Evolutionary conservation across 352 stramenopile species (phyloP), one percentile per base, ranked within the genome.

Genomic region (Phytophthora constricta): DNA sequence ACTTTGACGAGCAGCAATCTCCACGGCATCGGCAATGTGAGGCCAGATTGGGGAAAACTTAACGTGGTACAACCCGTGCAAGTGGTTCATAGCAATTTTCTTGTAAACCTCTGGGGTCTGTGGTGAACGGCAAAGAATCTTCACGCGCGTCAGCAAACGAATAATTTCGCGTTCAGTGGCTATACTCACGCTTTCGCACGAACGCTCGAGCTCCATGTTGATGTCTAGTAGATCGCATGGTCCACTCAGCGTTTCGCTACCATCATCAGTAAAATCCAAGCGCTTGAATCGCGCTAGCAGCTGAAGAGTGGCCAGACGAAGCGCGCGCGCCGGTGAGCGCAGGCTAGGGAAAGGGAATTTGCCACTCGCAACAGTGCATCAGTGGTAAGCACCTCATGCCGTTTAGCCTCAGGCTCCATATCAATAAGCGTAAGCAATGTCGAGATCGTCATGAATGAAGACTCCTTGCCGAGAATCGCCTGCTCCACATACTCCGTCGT

Each of bases 31-130:
- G 0, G 86, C 71, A 22, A 96, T 70, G 41, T 96, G 89, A 10
- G 85, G 58, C 89, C 89, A 97, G 62, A 97, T 84, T 4, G 85
- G 92, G 8, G 89, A 83, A 54, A 96, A 95, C 63, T 97, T 97
- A 57, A 97, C 86, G 58, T 97, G 88, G 68, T 92, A 95, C 19
- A 96, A 64, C 51, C 89, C 89, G 33, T 95, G 75, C 25, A 96
- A 65, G 19, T 93, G 86, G 45, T 90, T 84, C 26, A 91, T 68
- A 3, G 88, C 86, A 23, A 93, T 58, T 26, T 84, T 75, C 73
- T 96, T 95, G 80, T 95, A 93, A 10, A 95, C 27, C 0, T 64
- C 48, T n/a, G 89, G 89, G 0, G 84, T 93, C 62, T 96, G 84
- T 25, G 76, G 55, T 3, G 87, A 92, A 5, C 86, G 77, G 39